Percentiles rank a stretch among this genome's conserved stretches.
Evolutionary conservation across 306 rosid species (phyloP).

Genomic region (Corylus heterophylla): DNA sequence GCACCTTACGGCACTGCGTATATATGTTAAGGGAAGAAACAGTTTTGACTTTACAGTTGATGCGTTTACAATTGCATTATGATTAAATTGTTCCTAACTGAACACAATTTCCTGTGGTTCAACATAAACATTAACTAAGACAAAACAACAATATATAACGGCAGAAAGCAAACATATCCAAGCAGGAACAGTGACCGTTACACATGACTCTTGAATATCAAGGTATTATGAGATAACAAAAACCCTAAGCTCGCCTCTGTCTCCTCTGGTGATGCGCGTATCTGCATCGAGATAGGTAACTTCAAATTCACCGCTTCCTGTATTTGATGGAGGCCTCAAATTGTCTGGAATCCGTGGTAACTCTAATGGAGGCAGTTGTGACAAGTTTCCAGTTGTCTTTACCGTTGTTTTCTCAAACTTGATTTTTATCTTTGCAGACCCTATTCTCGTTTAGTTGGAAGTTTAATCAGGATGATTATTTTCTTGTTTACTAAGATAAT

Average conservation of each 20-base stretch:
- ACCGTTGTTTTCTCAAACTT: conserved; percentile 78
- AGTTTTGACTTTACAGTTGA: neutral
- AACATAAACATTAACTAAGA: neutral
- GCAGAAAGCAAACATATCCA: neutral
- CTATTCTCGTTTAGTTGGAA: conserved; percentile 37
- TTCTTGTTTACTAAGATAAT: conserved; percentile 9
- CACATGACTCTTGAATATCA: neutral
- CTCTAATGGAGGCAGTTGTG: conserved; percentile 86
- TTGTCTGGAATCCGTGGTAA: conserved; percentile 78
- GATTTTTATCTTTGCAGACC: conserved; percentile 73
- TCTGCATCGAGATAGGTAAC: conserved; percentile 71
- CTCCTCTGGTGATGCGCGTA: conserved; percentile 86
- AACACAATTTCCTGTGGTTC: neutral
- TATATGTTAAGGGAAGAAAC: neutral
- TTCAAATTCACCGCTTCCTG: conserved; percentile 81
- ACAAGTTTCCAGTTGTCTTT: conserved; percentile 71
- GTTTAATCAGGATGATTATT: neutral
- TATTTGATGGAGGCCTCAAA: conserved; percentile 70
- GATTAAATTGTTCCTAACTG: neutral
- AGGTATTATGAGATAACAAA: conserved; percentile 69
- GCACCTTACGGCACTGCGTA: neutral
- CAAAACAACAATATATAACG: neutral
- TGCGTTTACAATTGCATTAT: conserved; percentile 23
- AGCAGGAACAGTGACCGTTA: neutral
- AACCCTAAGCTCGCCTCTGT: conserved; percentile 86